Conservation (phyloP, 352 stramenopile genomes). For the Pythium chondricola region DNA sequence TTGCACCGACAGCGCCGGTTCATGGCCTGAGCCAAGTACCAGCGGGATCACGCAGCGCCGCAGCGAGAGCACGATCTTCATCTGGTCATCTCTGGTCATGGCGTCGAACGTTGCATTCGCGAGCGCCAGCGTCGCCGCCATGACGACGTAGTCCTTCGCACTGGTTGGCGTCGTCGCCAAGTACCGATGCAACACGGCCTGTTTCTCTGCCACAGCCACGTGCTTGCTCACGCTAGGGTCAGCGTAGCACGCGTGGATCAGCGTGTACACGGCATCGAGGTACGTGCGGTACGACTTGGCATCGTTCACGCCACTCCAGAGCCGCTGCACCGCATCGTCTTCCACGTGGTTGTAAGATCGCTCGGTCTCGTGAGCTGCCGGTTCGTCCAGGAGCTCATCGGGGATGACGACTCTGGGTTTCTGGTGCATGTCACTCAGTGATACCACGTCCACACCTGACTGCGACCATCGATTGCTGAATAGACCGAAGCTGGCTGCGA, state of each 20-base stretch:
- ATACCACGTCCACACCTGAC: no score
- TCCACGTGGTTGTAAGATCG: no score
- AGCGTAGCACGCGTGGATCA: conserved; percentile 31
- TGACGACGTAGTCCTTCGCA: conserved; percentile 41
- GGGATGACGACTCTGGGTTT: no score
- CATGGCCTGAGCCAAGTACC: conserved; percentile 2
- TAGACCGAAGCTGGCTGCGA: conserved; percentile 10
- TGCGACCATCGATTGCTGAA: no score
- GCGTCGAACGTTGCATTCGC: conserved; percentile 28
- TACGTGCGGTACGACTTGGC: conserved; percentile 57
- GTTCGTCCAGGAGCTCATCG: no score
- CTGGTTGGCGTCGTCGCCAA: conserved; percentile 14
- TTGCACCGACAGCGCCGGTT: conserved; percentile 25
- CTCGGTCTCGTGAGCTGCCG: no score
- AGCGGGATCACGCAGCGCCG: conserved; percentile 51
- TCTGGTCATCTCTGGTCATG: conserved; percentile 31
- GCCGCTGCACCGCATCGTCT: neutral
- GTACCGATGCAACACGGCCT: conserved; percentile 8
- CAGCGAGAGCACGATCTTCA: conserved; percentile 40
- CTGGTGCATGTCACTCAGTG: no score
- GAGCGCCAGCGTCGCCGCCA: conserved; percentile 33
- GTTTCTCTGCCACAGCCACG: conserved; percentile 33
- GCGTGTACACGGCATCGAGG: conserved; percentile 55
- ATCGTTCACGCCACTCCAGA: neutral
- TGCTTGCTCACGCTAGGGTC: conserved; percentile 15